A percentile compares a stretch with the other conserved stretches of the same genome.
phyloP scores from a whole-genome alignment of 2,329 filamentous ascomycete genomes.

The Teratosphaeria epicoccoides region DNA sequence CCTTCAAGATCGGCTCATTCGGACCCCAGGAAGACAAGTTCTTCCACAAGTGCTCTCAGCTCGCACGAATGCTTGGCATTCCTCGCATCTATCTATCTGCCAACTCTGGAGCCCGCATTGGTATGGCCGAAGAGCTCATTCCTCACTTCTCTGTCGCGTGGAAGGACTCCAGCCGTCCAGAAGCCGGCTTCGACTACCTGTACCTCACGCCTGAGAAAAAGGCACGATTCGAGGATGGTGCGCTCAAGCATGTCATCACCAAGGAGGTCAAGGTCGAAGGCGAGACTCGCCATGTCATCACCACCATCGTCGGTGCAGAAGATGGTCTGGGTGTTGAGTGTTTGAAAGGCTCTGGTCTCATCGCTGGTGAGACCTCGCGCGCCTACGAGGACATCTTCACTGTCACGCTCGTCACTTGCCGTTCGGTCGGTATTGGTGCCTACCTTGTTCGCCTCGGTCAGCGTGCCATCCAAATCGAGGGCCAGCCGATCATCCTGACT shows the following conservation, averaged over 20 bases:
- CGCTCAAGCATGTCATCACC: constrained; percentile 69
- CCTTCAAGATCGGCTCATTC: constrained; percentile 96
- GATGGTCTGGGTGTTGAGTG: constrained; percentile 97
- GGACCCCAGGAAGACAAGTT: constrained; percentile 93
- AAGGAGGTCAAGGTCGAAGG: constrained; percentile 78
- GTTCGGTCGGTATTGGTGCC: constrained; percentile 97
- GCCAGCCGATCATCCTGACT: constrained; percentile 96
- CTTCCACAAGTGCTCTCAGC: constrained; percentile 98
- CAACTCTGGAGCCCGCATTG: constrained; percentile 96
- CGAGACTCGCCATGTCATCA: constrained; percentile 86
- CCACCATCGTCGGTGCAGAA: constrained; percentile 83
- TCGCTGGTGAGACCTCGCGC: constrained; percentile 91
- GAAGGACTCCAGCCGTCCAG: constrained; percentile 73
- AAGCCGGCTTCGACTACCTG: constrained; percentile 90
- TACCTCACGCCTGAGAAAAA: constrained; percentile 83
- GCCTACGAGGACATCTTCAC: constrained; percentile 99
- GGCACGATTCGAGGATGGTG: constrained; percentile 71
- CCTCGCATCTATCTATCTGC: constrained; percentile 96
- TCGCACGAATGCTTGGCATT: constrained; percentile 87
- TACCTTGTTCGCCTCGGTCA: constrained; percentile 97
- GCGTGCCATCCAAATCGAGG: constrained; percentile 96
- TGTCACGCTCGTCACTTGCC: constrained; percentile 91
- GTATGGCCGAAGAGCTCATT: constrained; percentile 92
- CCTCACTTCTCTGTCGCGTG: constrained; percentile 95
- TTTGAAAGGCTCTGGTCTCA: constrained; percentile 90